Evolutionary conservation across 2,329 filamentous ascomycete species (phyloP), one percentile per base, ranked within the genome.

Genomic region (Exutisphaerella laricina): DNA sequence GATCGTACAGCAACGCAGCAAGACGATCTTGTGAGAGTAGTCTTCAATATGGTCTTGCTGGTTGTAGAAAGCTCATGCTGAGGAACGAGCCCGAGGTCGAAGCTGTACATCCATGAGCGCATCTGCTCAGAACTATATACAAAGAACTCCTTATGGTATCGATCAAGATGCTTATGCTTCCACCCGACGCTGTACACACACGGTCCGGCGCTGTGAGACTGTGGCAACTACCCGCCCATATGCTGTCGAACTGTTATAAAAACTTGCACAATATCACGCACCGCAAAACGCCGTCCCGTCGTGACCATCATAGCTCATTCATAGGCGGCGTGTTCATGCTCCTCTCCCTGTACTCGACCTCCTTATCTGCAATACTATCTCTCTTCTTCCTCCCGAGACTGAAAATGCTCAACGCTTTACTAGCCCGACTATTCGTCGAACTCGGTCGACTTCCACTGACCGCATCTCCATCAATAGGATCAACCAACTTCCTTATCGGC

Each of bases 401-500:
- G 23, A 63, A 49, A 30, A 64, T 58, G 39, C 58, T 61, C 41
- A 63, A 41, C 8, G 59, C 61, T 25, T 57, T 43, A 30, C 53
- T 60, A 5, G 57, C 54, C 5, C 53, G 45, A 41, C 58, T 63
- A 41, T 51, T 58, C n/a, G 51, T 56, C 5, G 55, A 57, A 12
- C 55, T 55, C 0, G 51, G 55, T n/a, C 56, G 18, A 23, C 25
- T 39, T 9, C 20, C 34, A 7, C 23, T 25, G 37, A 29, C 40
- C 9, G 49, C 48, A 18, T 44, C 50, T 31, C 55, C 52, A 40
- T 50, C 53, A 39, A 63, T 54, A 0, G 61, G 61, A 44, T 66
- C 62, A 9, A 76, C 71, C 36, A 79, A 68, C 37, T 63, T 63
- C 49, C 70, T 67, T 16, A 72, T 72, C 2, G 66, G 63, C 1